A percentile compares a stretch with the other conserved stretches of the same genome.
Conservation (phyloP, 768 basidiomycete species). For the Tricholoma saponaceum region DNA sequence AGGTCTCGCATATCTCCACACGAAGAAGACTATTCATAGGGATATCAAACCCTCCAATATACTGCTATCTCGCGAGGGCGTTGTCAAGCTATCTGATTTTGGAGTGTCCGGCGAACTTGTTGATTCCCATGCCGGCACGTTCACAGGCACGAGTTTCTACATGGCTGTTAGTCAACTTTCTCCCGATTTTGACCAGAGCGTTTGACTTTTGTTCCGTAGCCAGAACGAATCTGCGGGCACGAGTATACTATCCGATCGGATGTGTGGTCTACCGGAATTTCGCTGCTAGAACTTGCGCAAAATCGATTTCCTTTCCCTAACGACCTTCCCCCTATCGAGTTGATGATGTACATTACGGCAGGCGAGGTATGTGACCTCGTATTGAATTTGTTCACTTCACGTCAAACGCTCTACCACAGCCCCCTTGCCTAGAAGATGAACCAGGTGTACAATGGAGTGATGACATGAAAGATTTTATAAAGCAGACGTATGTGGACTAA, state of each 20-base stretch:
- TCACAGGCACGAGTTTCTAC: conserved; percentile 96
- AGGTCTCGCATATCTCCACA: conserved; percentile 92
- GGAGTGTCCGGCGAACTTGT: conserved; percentile 97
- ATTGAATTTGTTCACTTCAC: conserved; percentile 11
- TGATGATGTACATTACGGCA: conserved; percentile 85
- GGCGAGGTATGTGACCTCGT: conserved; percentile 52
- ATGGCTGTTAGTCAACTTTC: conserved; percentile 79
- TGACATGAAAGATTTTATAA: conserved; percentile 91
- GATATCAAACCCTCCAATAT: conserved; percentile 96
- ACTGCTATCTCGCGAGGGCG: conserved; percentile 81
- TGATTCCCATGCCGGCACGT: conserved; percentile 88
- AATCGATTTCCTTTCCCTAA: conserved; percentile 95
- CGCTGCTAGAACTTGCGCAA: conserved; percentile 88
- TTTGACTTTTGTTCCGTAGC: conserved; percentile 40
- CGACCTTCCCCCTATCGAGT: conserved; percentile 90
- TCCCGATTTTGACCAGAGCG: conserved; percentile 4
- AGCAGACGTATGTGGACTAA: conserved; percentile 58
- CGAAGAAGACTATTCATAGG: conserved; percentile 89
- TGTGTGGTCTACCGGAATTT: conserved; percentile 97
- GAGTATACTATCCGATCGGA: conserved; percentile 94
- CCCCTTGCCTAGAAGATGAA: conserved; percentile 80
- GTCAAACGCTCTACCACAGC: conserved; percentile 36
- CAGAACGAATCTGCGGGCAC: conserved; percentile 90
- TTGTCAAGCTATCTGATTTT: conserved; percentile 93
- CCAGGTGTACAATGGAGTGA: conserved; percentile 66